Evolutionary conservation across 345 rosid species (phyloP).

Genomic region (Corymbia maculata): DNA sequence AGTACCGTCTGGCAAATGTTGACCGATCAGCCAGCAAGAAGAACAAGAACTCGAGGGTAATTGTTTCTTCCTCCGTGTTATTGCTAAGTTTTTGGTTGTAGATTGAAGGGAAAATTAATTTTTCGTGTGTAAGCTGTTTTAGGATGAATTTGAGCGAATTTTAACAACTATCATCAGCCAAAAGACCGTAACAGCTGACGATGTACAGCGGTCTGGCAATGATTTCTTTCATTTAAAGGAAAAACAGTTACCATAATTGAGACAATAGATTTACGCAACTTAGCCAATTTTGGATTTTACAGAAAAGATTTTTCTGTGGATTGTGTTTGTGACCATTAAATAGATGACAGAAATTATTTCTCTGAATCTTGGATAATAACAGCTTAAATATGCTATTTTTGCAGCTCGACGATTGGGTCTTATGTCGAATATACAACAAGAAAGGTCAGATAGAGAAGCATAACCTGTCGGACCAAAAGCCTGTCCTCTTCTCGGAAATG

Average conservation of each 20-base stretch:
- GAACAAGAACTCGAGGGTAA: conserved; percentile 50
- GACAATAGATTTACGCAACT: not conserved
- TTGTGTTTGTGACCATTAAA: not conserved
- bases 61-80: not conserved
- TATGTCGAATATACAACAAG: conserved; percentile 80
- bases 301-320: not conserved
- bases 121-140: not conserved
- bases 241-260: not conserved
- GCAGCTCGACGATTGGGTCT: conserved; percentile 88
- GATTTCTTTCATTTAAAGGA: not conserved
- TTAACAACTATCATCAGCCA: not conserved
- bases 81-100: not conserved
- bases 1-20: conserved; percentile 80
- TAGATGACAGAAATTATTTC: not conserved
- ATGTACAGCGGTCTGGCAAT: not conserved
- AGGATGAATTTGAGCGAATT: not conserved
- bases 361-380: not conserved
- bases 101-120: not conserved
- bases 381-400: not conserved
- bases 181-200: not conserved
- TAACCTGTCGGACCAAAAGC: conserved; percentile 5
- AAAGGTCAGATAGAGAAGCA: conserved; percentile 62
- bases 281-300: not conserved
- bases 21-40: conserved; percentile 65
- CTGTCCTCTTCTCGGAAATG: not conserved